Evolutionary conservation across 148 eudicot genomes (phyloP).

Genomic region (Chenopodium album): DNA sequence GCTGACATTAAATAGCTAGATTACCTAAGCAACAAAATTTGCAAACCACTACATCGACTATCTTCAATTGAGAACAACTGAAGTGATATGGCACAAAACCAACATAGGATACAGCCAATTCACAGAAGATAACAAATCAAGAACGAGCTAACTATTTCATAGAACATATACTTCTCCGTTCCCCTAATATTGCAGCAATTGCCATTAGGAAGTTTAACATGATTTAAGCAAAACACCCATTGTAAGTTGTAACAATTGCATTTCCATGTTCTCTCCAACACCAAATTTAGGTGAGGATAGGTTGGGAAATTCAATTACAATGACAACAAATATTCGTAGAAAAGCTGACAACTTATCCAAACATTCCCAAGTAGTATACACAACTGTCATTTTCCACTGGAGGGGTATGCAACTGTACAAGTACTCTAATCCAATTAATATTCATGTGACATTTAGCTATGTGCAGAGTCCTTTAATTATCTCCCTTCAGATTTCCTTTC

Average conservation of each 20-base stretch:
- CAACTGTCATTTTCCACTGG: neutral
- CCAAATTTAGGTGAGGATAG: neutral
- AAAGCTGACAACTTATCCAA: neutral
- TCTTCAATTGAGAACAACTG: neutral
- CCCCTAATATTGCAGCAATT: too few species aligned
- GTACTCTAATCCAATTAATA: neutral
- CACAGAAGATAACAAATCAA: neutral
- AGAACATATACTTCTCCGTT: neutral
- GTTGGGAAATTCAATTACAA: neutral
- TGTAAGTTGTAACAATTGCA: neutral
- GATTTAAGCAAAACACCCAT: neutral
- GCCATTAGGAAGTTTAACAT: neutral
- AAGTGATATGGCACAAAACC: neutral
- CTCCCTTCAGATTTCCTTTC: neutral
- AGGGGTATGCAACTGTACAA: neutral
- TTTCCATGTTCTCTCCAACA: neutral
- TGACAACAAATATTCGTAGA: neutral
- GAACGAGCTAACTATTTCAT: neutral
- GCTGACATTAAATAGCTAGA: slow-evolving; percentile 13
- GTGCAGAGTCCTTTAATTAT: neutral
- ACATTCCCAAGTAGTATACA: neutral
- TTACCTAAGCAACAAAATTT: slow-evolving; percentile 1
- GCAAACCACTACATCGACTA: neutral
- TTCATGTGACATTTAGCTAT: neutral
- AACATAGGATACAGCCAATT: neutral